Percentiles rank a stretch among this genome's conserved stretches.
These are phyloP conservation scores for Jackrogersella multiformis DNA, from an alignment of 495 filamentous ascomycete genomes.

Conservation along the genomic window DNA sequence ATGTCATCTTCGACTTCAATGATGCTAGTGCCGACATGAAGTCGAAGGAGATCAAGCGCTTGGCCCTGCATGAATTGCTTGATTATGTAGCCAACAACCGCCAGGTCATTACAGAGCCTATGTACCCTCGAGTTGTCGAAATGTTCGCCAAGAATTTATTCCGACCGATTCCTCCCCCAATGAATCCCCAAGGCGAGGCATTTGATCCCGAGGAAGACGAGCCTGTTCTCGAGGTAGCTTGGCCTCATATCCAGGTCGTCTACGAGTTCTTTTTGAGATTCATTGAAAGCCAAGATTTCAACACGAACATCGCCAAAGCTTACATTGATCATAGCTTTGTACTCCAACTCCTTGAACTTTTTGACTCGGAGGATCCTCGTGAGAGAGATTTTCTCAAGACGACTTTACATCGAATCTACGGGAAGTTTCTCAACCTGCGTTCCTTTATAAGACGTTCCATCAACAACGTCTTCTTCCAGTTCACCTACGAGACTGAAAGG, in stretches of 20 bases:
- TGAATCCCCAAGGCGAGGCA: conserved; percentile 97
- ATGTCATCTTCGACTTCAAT: conserved; percentile 99
- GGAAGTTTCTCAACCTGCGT: conserved; percentile 97
- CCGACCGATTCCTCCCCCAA: conserved; percentile 92
- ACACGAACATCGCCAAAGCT: conserved; percentile 99
- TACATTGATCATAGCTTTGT: conserved; percentile 99
- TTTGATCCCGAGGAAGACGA: conserved; percentile 99
- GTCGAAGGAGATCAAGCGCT: conserved; percentile 99
- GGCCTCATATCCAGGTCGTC: conserved; percentile 99
- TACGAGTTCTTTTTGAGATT: conserved; percentile 99
- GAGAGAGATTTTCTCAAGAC: conserved; percentile 99
- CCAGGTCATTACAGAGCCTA: conserved; percentile 97
- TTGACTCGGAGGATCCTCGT: conserved; percentile 97
- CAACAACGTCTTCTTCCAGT: conserved; percentile 99
- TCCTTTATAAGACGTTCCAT: conserved; percentile 98
- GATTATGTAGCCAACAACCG: conserved; percentile 99
- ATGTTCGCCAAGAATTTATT: conserved; percentile 99
- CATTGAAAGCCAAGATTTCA: conserved; percentile 99
- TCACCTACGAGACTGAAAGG: conserved; percentile 97
- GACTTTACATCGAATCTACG: conserved; percentile 96
- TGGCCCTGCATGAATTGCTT: conserved; percentile 94
- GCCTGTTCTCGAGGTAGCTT: conserved; percentile 96
- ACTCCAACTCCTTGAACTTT: conserved; percentile 94
- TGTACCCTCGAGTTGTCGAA: conserved; percentile 98
- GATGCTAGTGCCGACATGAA: conserved; percentile 99